Evolutionary conservation across 371 early-diverging fungal genomes (phyloP).

Genomic region (Mucor circinelloides): DNA sequence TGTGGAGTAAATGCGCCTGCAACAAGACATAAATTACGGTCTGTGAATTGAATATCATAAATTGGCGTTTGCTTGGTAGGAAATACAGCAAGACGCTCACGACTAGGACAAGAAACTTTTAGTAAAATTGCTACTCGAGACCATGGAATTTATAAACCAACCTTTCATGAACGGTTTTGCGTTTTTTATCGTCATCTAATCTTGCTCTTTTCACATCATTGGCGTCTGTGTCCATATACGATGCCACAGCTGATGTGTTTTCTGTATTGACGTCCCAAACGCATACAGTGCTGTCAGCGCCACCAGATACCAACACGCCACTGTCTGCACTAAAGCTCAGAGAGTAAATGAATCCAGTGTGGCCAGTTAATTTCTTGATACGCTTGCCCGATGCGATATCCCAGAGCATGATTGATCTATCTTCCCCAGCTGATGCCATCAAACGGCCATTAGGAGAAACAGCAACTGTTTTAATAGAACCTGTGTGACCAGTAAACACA

Average conservation of each 20-base stretch:
- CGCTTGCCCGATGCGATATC: conserved; percentile 93
- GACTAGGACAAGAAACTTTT: conserved; percentile 23
- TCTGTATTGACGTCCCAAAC: conserved; percentile 92
- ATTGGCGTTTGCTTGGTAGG: conserved; percentile 95
- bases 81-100: conserved; percentile 79
- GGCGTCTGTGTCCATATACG: conserved; percentile 15
- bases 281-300: conserved; percentile 91
- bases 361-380: conserved; percentile 84
- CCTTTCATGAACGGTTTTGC: conserved; percentile 29
- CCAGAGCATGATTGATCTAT: conserved; percentile 91
- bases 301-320: conserved; percentile 87
- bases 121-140: background rate
- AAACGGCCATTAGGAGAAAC: conserved; percentile 94
- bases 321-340: conserved; percentile 89
- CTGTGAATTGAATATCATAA: conserved; percentile 87
- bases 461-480: conserved; percentile 87
- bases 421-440: conserved; percentile 92
- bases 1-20: conserved; percentile 61
- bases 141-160: background rate
- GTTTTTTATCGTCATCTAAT: conserved; percentile 21
- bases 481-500: conserved; percentile 92
- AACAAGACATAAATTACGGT: conserved; percentile 82
- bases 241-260: conserved; percentile 7
- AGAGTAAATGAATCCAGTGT: conserved; percentile 86
- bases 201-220: conserved; percentile 7